Evolutionary conservation across 768 basidiomycete species (phyloP).

Genomic region (Tricholoma sp.): DNA sequence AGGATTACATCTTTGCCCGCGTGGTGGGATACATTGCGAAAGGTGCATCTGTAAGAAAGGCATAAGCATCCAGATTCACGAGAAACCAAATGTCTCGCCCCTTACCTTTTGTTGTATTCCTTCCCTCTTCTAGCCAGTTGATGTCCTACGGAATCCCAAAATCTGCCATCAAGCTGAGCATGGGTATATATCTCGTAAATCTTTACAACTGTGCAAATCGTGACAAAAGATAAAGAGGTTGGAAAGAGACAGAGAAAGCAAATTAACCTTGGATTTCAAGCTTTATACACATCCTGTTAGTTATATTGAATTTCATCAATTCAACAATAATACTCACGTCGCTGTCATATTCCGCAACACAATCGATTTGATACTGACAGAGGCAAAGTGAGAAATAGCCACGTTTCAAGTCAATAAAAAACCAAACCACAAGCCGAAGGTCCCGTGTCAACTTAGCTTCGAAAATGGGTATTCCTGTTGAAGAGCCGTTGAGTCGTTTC

Average conservation of each 20-base stretch:
- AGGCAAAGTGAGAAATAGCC: background rate
- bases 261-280: background rate
- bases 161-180: conserved; percentile 30
- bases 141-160: conserved; percentile 34
- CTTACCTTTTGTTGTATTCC: background rate
- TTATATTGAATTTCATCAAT: background rate
- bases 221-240: background rate
- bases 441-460: conserved; percentile 41
- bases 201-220: conserved; percentile 21
- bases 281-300: background rate
- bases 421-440: conserved; percentile 26
- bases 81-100: background rate
- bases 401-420: background rate
- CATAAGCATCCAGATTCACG: background rate
- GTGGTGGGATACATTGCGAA: background rate
- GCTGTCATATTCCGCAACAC: conserved; percentile 32
- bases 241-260: background rate
- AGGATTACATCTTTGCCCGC: background rate
- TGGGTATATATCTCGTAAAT: conserved; percentile 36
- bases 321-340: conserved; percentile 3
- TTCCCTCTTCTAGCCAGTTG: conserved; percentile 28
- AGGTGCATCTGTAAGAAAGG: background rate
- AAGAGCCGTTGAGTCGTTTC: conserved; percentile 7
- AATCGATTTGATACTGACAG: conserved; percentile 45
- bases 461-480: conserved; percentile 12